phyloP scores from a whole-genome alignment of 2,329 filamentous ascomycete genomes.

The Arthrinium puccinioides region DNA sequence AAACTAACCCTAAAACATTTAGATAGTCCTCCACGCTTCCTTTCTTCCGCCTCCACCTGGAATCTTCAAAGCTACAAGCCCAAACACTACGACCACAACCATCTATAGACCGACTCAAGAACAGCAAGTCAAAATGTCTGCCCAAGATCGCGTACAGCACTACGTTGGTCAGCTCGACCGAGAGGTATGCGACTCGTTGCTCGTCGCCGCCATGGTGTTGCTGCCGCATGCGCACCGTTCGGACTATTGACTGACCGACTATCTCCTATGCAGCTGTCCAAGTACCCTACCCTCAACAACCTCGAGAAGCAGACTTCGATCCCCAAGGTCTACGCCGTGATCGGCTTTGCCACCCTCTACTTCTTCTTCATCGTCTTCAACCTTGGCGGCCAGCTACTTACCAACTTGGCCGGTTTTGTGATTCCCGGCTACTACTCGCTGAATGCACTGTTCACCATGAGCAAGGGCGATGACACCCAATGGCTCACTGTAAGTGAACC shows the following conservation, averaged over 20 bases:
- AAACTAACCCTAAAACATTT: too few species aligned
- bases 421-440: slow-evolving; percentile 82
- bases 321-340: slow-evolving; percentile 77
- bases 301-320: slow-evolving; percentile 77
- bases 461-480: slow-evolving; percentile 75
- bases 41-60: too few species aligned
- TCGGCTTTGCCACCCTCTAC: slow-evolving; percentile 71
- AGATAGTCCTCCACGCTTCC: too few species aligned
- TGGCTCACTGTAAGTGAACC: slow-evolving; percentile 58
- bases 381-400: slow-evolving; percentile 80
- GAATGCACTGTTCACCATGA: slow-evolving; percentile 63
- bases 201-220: background rate
- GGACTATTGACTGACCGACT: slow-evolving; percentile 2
- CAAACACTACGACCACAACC: background rate
- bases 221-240: background rate
- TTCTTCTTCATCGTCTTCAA: slow-evolving; percentile 92
- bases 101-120: too few species aligned
- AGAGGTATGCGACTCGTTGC: slow-evolving; percentile 50
- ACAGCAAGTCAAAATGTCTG: slow-evolving; percentile 60
- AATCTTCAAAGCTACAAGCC: too few species aligned
- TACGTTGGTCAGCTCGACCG: slow-evolving; percentile 75
- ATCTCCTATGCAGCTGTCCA: slow-evolving; percentile 66
- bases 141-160: slow-evolving; percentile 69
- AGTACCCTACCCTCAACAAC: slow-evolving; percentile 77
- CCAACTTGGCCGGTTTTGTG: slow-evolving; percentile 78